Evolutionary conservation across 495 filamentous ascomycete genomes (phyloP), one percentile per base, ranked within the genome.

Genomic region (Viridothelium virens): DNA sequence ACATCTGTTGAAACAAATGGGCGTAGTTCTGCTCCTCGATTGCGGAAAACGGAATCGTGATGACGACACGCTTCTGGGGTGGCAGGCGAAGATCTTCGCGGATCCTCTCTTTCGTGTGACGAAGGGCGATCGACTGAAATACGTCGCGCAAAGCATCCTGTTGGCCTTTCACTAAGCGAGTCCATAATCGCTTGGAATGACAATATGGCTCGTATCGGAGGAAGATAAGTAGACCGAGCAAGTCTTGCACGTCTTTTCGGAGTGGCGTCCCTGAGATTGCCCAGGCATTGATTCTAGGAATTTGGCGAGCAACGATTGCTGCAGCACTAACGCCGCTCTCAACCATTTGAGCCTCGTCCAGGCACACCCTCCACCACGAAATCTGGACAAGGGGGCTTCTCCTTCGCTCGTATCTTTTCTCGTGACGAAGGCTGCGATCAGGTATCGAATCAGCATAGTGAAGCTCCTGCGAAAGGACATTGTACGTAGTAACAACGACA

Each of bases 331-430:
- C 85, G 62, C 91, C 91, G 67, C 84, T 91, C 65, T 96, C 93
- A 41, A 97, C 84, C 89, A 96, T 96, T 73, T 98, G 94, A 2
- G 92, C 94, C 75, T 97, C 94, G 72, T 98, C 94, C 2, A 97
- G 83, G 67, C 91, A 93, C 2, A 96, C 86, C 38, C 94, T 84
- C 91, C 92, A 96, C 93, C 94, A 98, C 10, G 79, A 85, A 3
- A 96, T 82, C 44, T 87, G 80, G 38, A 90, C 84, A 7, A 98
- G 75, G 0, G 94, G 93, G 3, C 90, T 91, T 36, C 83, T 85
- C 34, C 81, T 81, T 33, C 85, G 81, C 61, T 87, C 81, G 67
- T 91, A 89, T 64, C 84, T 84, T 68, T 86, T 86, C 64, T 80
- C 75, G 37, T 87, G 79, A 25, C 94, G 85, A 67, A 91, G 78